Percentiles rank a stretch among this genome's conserved stretches.
Evolutionary conservation across 2,329 filamentous ascomycete genomes (phyloP).

Genomic region (Dothideomycetes sp.): DNA sequence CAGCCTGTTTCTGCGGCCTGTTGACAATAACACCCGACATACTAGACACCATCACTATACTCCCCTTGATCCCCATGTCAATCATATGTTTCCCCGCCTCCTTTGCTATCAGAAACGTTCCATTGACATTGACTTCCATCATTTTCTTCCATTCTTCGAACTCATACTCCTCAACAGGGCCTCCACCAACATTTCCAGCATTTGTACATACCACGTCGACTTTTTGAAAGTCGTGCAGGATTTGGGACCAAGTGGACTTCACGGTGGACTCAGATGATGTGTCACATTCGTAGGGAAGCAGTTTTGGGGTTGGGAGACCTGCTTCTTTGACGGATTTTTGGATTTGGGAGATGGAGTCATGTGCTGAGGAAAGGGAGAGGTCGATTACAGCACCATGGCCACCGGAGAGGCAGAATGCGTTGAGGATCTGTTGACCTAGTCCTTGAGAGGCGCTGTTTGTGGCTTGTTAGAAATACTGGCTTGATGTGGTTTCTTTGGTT

Average conservation of each 20-base stretch:
- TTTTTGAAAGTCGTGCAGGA: slow-evolving; percentile 28
- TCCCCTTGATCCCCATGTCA: slow-evolving; percentile 22
- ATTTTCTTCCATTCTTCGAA: slow-evolving; percentile 29
- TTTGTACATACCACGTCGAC: slow-evolving; percentile 34
- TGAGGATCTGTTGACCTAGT: slow-evolving; percentile 25
- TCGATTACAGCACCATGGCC: slow-evolving; percentile 28
- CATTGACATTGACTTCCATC: slow-evolving; percentile 29
- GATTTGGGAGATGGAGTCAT: slow-evolving; percentile 25
- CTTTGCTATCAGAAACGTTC: slow-evolving; percentile 30
- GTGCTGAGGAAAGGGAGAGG: slow-evolving; percentile 20
- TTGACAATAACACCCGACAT: slow-evolving; percentile 74
- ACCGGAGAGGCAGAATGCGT: slow-evolving; percentile 25
- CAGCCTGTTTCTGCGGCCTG: slow-evolving; percentile 62
- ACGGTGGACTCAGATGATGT: slow-evolving; percentile 31
- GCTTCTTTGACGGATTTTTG: slow-evolving; percentile 21
- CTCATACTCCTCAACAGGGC: slow-evolving; percentile 27
- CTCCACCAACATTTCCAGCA: slow-evolving; percentile 31
- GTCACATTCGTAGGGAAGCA: slow-evolving; percentile 32
- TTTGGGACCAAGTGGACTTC: slow-evolving; percentile 26
- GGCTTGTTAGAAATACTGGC: neutral
- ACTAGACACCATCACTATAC: slow-evolving; percentile 37
- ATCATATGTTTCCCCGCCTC: slow-evolving; percentile 31
- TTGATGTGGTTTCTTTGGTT: neutral
- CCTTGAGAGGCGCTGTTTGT: slow-evolving; percentile 24
- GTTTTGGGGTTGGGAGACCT: slow-evolving; percentile 21